phyloP scores from a whole-genome alignment of 1,284 basidiomycete genomes.

The Athelia sp. region DNA sequence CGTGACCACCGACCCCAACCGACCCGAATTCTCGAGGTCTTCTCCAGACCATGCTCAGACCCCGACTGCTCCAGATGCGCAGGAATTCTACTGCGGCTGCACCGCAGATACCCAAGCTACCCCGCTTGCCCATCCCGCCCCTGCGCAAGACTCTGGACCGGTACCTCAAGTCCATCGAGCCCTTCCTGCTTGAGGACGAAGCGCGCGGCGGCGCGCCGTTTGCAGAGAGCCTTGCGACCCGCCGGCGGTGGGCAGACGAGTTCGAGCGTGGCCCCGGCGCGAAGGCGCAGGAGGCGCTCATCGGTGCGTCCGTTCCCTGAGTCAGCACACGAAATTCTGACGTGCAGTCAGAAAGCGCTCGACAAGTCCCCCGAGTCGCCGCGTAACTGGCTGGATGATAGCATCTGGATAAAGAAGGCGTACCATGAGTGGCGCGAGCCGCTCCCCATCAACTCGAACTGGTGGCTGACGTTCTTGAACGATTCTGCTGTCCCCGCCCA shows the following conservation, averaged over 20 bases:
- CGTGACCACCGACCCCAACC: constrained; percentile 38
- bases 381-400: constrained; percentile 72
- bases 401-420: constrained; percentile 87
- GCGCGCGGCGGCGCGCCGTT: constrained; percentile 78
- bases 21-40: constrained; percentile 48
- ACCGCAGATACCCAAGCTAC: too few relatives aligned
- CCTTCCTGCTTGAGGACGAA: constrained; percentile 77
- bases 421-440: constrained; percentile 91
- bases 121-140: constrained; percentile 74
- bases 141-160: constrained; percentile 74
- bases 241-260: constrained; percentile 62
- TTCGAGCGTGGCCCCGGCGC: constrained; percentile 74
- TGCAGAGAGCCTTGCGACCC: constrained; percentile 85
- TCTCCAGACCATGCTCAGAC: constrained; percentile 71
- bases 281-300: constrained; percentile 74
- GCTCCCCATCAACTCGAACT: constrained; percentile 90
- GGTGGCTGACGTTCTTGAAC: constrained; percentile 84
- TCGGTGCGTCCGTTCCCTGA: constrained; percentile 46
- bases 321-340: background rate
- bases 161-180: constrained; percentile 79
- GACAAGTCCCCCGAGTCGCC: constrained; percentile 13
- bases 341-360: constrained; percentile 5
- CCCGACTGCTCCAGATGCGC: constrained; percentile 54
- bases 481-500: constrained; percentile 5
- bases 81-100: constrained; percentile 87